These are phyloP conservation scores for Mycosphaerella sp. DNA, from an alignment of 2,329 filamentous ascomycete species.

Conservation along the genomic window DNA sequence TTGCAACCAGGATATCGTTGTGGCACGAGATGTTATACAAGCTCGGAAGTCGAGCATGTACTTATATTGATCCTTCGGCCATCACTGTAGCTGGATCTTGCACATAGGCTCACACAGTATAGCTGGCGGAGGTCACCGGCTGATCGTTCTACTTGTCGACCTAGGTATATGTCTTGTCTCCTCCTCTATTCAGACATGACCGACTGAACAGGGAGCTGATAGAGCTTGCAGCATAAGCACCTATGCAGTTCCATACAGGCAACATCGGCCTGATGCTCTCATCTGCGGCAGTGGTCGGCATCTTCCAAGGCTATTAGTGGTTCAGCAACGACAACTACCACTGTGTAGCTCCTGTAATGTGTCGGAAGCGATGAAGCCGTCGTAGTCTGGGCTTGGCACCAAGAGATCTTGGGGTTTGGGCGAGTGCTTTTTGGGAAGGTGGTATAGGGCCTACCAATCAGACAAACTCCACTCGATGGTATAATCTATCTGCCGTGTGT, in stretches of 20 bases:
- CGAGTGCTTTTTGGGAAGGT: slow-evolving; percentile 6
- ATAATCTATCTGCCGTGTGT: background rate
- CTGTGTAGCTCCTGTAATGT: slow-evolving; percentile 1
- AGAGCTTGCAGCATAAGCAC: slow-evolving; percentile 11
- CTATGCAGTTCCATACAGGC: background rate
- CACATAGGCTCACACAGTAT: too few relatives aligned
- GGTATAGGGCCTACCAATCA: slow-evolving; percentile 11
- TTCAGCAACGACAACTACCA: background rate
- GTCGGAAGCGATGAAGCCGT: slow-evolving; percentile 1
- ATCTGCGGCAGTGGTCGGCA: background rate
- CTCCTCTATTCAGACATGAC: slow-evolving; percentile 9
- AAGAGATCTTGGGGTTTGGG: background rate
- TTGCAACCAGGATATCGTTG: background rate
- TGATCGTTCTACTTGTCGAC: too few relatives aligned
- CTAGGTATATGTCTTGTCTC: slow-evolving; percentile 10
- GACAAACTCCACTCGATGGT: background rate
- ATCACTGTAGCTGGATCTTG: background rate
- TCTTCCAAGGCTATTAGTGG: background rate
- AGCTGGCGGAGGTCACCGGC: too few relatives aligned
- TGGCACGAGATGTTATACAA: background rate
- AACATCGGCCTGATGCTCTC: background rate
- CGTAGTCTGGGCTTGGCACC: slow-evolving; percentile 1
- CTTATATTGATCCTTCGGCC: background rate
- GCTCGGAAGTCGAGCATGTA: background rate
- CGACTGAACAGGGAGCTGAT: slow-evolving; percentile 2